Evolutionary conservation across 2,329 filamentous ascomycete species (phyloP), one percentile per base, ranked within the genome.

Genomic region (Epicoccum sorghinum): DNA sequence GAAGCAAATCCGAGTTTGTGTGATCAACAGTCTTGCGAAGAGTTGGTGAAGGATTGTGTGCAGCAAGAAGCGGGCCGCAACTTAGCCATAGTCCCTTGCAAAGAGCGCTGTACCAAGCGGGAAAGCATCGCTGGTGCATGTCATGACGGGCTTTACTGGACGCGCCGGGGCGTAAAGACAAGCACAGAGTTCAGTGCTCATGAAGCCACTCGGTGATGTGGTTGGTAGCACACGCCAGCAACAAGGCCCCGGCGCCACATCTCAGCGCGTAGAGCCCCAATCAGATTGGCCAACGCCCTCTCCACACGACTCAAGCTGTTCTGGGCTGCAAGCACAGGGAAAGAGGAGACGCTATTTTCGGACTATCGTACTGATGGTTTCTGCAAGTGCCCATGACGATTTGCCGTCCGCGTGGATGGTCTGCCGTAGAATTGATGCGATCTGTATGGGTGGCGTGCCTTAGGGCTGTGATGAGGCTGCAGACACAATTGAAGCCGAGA

Each of bases 391-490:
- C 30, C 51, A 52, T 18, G 47, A 22, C 12, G 52, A 42, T 51
- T 40, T 60, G 52, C 54, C 47, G 53, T 46, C 55, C 50, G 57
- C 52, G 48, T 62, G 47, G 56, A 55, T 49, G 60, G 45, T 42
- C 22, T 49, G 36, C 29, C 30, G 25, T 40, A 48, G 40, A 33
- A 51, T 45, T 39, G 47, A 44, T 37, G 48, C 49, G 47, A 48
- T 18, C 18, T 18, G 18, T 18, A 18, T 18, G 18, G 18, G 18
- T 60, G 65, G 66, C 56, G 58, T 55, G 56, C 58, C 47, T 67
- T 70, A 65, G 69, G 62, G 58, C 61, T 55, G 67, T 68, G 65
- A 69, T 62, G 40, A 45, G 43, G 45, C 48, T 71, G 68, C 67
- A 70, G 59, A 52, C 46, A 47, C 27, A 33, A 43, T 53, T 36